Conservation (phyloP, 257 asterid genomes). For the Voacanga thouarsii region DNA sequence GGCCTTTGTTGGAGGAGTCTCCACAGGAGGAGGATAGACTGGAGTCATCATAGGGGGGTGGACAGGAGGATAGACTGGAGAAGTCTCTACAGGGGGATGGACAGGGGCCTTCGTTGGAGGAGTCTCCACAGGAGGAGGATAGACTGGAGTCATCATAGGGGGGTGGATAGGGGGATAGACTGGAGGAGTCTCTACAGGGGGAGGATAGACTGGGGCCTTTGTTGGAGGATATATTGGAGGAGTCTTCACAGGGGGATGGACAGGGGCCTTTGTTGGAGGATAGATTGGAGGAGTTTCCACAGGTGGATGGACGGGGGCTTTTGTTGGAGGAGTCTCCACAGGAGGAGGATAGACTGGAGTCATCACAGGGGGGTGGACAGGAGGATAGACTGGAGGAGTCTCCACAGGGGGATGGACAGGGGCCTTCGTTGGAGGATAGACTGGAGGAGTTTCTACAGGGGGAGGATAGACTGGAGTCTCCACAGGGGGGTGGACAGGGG, state of each 20-base stretch:
- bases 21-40: too few species aligned
- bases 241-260: neutral
- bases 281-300: neutral
- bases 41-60: too few species aligned
- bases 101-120: neutral
- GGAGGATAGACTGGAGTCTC: neutral
- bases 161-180: too few species aligned
- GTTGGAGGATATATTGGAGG: too few species aligned
- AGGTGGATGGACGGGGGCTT: neutral
- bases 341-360: neutral
- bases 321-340: neutral
- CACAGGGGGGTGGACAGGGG: neutral
- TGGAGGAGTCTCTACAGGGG: too few species aligned
- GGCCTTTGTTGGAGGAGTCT: neutral
- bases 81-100: neutral
- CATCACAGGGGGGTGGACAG: too few species aligned
- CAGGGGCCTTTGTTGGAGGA: neutral
- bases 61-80: neutral
- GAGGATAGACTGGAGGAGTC: neutral
- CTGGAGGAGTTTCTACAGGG: neutral
- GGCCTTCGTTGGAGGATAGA: neutral
- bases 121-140: too few species aligned
- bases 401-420: neutral
- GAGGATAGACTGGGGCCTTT: too few species aligned
- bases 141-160: too few species aligned